Evolutionary conservation across 768 basidiomycete species (phyloP), one percentile per base, ranked within the genome.

Genomic region (Strobilomyces echinocephalus): DNA sequence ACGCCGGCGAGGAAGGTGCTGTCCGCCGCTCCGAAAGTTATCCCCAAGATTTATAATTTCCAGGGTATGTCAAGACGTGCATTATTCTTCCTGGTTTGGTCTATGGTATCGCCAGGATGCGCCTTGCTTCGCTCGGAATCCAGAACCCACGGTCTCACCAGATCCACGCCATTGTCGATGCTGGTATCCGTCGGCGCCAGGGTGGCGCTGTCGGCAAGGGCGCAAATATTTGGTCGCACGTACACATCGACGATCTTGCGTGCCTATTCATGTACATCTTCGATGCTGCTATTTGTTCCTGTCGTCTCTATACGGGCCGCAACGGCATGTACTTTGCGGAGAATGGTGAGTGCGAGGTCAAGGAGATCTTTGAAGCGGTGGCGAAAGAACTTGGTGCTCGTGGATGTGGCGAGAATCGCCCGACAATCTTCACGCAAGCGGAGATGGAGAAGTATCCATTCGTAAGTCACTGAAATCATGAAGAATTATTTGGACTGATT

Each of bases 121-220:
- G 61, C 6, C 72, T 87, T 24, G 76, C 78, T 34, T 74, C 81
- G 24, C 64, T 70, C 6, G 82, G 78, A 10, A 70, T 87, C 34
- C 73, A 78, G 33, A 82, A 86, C 57, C 62, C 70, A 1, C 70
- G 76, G 49, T 85, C 83, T 0, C 64, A 72, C 8, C 81, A 81
- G 55, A 76, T 87, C 28, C 83, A 81, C 2, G 21, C 34, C 0
- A 61, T 82, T 5, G 75, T 85, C 51, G 64, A 67, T 12, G 76
- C 75, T 0, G 63, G 75, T 21, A 60, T 84, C 39, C 68, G 61
- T 55, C 73, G 84, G 35, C 74, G 74, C 1, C 73, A 76, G 30
- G 82, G 73, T 0, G 82, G 81, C 12, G 68, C 81, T 59, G 70
- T 86, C 4, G 83, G 84, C 0, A 60, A 73, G 39, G 85, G 86